Evolutionary conservation across 2,329 filamentous ascomycete genomes (phyloP).

Genomic region (Aspergillus caelatus): DNA sequence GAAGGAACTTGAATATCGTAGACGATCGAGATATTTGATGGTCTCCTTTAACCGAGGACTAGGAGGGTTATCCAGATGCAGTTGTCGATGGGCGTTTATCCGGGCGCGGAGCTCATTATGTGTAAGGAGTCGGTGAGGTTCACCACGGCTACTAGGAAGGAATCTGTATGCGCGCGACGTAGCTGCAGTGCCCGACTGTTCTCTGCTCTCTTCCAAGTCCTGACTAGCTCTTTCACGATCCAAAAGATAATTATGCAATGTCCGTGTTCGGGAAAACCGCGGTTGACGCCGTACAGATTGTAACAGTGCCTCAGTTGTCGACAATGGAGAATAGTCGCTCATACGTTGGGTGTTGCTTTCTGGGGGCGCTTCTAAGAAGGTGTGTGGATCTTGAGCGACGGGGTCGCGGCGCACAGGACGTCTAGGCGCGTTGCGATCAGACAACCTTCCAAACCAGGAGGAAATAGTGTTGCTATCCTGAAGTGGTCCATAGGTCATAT

Average conservation of each 20-base stretch:
- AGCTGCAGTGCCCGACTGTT: conserved; percentile 12
- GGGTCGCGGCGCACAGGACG: conserved; percentile 30
- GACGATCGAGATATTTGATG: conserved; percentile 63
- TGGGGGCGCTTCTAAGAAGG: conserved; percentile 22
- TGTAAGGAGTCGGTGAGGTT: conserved; percentile 32
- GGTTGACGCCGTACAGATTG: conserved; percentile 46
- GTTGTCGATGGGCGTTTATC: conserved; percentile 39
- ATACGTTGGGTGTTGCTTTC: conserved; percentile 27
- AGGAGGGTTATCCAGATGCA: conserved; percentile 37
- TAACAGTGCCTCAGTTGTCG: conserved; percentile 42
- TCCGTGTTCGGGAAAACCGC: conserved; percentile 40
- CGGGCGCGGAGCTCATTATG: conserved; percentile 40
- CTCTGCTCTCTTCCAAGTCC: conserved; percentile 29
- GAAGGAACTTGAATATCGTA: conserved; percentile 57
- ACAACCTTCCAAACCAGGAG: conserved; percentile 31
- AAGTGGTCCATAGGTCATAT: conserved; percentile 33
- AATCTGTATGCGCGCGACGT: conserved; percentile 35
- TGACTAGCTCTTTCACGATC: conserved; percentile 35
- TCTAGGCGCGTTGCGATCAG: conserved; percentile 28
- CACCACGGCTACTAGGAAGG: conserved; percentile 32
- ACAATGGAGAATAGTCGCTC: conserved; percentile 19
- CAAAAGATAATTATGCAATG: conserved; percentile 43
- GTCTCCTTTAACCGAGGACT: conserved; percentile 56
- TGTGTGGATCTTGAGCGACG: conserved; percentile 21
- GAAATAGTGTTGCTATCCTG: conserved; percentile 30